Conservation (phyloP, 1,284 basidiomycete genomes). For the Cryptococcus sp. region DNA sequence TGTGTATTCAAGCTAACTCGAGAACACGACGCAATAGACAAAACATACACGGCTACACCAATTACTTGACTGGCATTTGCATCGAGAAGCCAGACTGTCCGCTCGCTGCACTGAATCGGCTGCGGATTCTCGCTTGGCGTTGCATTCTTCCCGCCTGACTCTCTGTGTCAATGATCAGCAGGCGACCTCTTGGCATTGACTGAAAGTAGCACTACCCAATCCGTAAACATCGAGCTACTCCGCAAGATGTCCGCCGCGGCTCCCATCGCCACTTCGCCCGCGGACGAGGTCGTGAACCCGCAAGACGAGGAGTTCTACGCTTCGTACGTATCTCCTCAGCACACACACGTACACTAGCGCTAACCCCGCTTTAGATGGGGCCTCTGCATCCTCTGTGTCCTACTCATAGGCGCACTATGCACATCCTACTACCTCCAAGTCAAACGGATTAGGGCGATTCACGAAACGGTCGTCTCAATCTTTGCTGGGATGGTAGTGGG, state of each 20-base stretch:
- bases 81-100: no score
- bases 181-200: not conserved
- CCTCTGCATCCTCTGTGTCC: slow-evolving; percentile 87
- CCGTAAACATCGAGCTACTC: not conserved
- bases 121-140: no score
- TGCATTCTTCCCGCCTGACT: no score
- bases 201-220: not conserved
- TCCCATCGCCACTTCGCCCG: slow-evolving; percentile 13
- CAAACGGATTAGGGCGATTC: slow-evolving; percentile 90
- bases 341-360: not conserved
- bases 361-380: no score
- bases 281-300: slow-evolving; percentile 36
- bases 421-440: slow-evolving; percentile 98
- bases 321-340: slow-evolving; percentile 54
- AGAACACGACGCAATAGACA: no score
- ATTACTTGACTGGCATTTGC: no score
- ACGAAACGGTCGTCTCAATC: slow-evolving; percentile 95
- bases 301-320: slow-evolving; percentile 89
- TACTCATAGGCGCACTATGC: slow-evolving; percentile 91
- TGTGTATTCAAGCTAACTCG: no score
- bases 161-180: no score
- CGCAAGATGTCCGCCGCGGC: slow-evolving; percentile 14
- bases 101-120: no score
- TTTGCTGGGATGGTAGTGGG: slow-evolving; percentile 96
- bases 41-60: no score